These are phyloP conservation scores for Entomortierella beljakovae DNA, from an alignment of 192 early-diverging fungal species.

Conservation along the genomic window DNA sequence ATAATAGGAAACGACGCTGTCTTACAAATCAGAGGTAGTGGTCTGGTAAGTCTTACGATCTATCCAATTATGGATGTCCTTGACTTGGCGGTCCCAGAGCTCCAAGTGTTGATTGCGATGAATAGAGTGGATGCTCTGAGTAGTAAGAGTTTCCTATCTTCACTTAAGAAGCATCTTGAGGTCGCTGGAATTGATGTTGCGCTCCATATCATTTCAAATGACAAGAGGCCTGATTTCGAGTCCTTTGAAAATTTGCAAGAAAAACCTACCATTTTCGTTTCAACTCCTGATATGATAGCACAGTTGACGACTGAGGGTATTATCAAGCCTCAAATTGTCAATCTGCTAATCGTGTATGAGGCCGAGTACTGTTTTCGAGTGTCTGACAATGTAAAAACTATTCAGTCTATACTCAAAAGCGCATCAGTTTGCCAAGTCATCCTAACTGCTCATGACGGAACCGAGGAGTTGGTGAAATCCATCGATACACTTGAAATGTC, in stretches of 20 bases:
- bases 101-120: slow-evolving; percentile 14
- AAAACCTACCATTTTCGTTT: slow-evolving; percentile 14
- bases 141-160: slow-evolving; percentile 12
- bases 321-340: slow-evolving; percentile 8
- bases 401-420: not conserved
- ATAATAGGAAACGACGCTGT: slow-evolving; percentile 25
- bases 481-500: slow-evolving; percentile 9
- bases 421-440: slow-evolving; percentile 22
- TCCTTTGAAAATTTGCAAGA: not conserved
- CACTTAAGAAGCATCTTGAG: slow-evolving; percentile 11
- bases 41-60: slow-evolving; percentile 3
- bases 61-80: slow-evolving; percentile 37
- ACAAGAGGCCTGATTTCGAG: not conserved
- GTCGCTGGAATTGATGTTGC: not conserved
- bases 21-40: slow-evolving; percentile 26
- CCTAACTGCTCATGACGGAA: slow-evolving; percentile 17
- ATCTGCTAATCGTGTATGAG: slow-evolving; percentile 29
- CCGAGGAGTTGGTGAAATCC: slow-evolving; percentile 18
- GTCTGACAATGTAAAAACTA: not conserved
- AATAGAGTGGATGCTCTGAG: slow-evolving; percentile 19
- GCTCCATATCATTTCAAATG: not conserved
- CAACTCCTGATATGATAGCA: slow-evolving; percentile 16
- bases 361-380: slow-evolving; percentile 31
- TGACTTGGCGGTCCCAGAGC: slow-evolving; percentile 4
- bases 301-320: slow-evolving; percentile 7